A percentile compares a stretch with the other conserved stretches of the same genome.
Conservation (phyloP, 371 early-diverging fungal species). For the Actinomortierella ambigua region DNA sequence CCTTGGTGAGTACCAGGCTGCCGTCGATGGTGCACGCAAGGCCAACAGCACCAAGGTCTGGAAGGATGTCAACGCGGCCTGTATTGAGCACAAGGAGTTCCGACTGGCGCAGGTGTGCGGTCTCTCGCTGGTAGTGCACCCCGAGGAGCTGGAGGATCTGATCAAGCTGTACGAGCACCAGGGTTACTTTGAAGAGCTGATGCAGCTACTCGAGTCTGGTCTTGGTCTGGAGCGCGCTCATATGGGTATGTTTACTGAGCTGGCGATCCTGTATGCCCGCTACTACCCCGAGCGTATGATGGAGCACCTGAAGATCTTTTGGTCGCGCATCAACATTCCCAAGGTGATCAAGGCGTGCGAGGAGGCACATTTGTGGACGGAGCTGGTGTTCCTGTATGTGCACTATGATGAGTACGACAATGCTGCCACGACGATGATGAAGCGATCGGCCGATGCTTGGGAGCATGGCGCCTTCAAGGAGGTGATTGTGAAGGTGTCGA, state of each 20-base stretch:
- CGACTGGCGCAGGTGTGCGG: constrained; percentile 97
- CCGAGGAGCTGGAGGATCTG: constrained; percentile 93
- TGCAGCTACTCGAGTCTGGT: constrained; percentile 89
- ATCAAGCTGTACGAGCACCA: constrained; percentile 85
- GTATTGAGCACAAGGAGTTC: constrained; percentile 93
- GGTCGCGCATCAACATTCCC: constrained; percentile 96
- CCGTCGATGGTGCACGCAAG: constrained; percentile 97
- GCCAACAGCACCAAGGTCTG: constrained; percentile 96
- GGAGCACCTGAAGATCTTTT: constrained; percentile 96
- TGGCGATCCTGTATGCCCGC: constrained; percentile 95
- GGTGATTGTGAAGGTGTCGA: constrained; percentile 93
- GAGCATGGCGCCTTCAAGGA: constrained; percentile 97
- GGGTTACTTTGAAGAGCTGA: constrained; percentile 91
- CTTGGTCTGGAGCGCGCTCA: constrained; percentile 96
- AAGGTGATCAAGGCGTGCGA: constrained; percentile 96
- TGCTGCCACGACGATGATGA: constrained; percentile 93
- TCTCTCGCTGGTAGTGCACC: constrained; percentile 93
- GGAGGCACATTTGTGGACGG: constrained; percentile 93
- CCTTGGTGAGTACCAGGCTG: constrained; percentile 92
- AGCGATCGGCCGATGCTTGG: constrained; percentile 90
- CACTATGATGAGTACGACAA: constrained; percentile 98
- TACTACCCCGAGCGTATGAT: constrained; percentile 93
- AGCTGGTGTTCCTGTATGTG: constrained; percentile 95
- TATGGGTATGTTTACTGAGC: constrained; percentile 99
- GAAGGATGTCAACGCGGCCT: constrained; percentile 96